Conservation (phyloP, 1,284 basidiomycete genomes). For the Tilletia caries region DNA sequence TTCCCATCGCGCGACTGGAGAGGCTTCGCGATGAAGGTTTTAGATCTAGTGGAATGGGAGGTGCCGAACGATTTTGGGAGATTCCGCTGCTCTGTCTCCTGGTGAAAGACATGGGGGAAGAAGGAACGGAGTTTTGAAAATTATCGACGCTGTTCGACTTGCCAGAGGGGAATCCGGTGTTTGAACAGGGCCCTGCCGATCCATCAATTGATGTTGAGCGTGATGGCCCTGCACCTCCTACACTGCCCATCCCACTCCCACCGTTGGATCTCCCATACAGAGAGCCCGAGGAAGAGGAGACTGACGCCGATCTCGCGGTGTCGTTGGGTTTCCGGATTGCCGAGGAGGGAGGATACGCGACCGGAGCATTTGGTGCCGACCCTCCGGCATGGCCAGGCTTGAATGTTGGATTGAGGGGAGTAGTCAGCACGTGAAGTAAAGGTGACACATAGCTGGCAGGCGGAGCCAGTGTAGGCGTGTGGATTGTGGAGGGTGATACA, state of each 20-base stretch:
- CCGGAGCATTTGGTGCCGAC: neutral
- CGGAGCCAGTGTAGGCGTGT: neutral
- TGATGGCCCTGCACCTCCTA: neutral
- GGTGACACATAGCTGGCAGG: neutral
- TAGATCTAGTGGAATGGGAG: slow-evolving; percentile 1
- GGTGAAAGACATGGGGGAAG: slow-evolving; percentile 1
- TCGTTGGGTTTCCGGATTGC: neutral
- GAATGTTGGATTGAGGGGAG: neutral
- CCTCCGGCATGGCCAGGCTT: neutral
- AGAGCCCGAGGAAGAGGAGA: slow-evolving; percentile 2
- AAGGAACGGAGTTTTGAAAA: neutral
- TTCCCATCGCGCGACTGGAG: neutral
- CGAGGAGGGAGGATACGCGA: neutral
- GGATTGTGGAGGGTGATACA: neutral
- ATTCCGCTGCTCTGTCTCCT: neutral
- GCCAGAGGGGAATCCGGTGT: neutral
- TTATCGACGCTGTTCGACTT: slow-evolving; percentile 9
- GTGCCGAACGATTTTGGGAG: neutral
- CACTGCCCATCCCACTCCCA: neutral
- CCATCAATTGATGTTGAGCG: neutral
- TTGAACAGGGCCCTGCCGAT: neutral
- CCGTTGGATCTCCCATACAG: no score
- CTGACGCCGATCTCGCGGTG: neutral
- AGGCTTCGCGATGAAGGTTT: neutral
- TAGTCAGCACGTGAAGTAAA: slow-evolving; percentile 1